These are phyloP conservation scores for Eucalyptus grandis DNA, from an alignment of 345 rosid genomes.

Conservation along the genomic window DNA sequence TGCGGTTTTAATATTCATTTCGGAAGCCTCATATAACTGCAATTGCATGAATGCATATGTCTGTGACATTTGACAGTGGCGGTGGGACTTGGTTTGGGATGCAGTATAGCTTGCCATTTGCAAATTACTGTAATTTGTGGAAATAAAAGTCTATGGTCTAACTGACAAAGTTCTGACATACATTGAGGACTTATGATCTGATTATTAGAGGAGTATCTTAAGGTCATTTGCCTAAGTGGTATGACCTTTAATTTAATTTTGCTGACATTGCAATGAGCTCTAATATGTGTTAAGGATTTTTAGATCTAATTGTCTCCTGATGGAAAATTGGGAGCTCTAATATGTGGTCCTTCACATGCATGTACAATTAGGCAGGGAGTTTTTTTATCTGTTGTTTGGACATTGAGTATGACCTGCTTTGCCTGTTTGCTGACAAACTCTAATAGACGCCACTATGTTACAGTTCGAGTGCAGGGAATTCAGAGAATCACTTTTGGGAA, in stretches of 20 bases:
- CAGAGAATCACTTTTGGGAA: conserved; percentile 89
- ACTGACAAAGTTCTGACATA: neutral
- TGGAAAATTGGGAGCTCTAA: neutral
- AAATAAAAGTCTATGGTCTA: neutral
- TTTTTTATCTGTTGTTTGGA: neutral
- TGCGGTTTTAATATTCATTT: neutral
- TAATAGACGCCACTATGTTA: conserved; percentile 1
- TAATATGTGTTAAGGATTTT: neutral
- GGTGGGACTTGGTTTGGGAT: neutral
- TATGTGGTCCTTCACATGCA: neutral
- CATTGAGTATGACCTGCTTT: neutral
- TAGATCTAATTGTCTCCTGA: neutral
- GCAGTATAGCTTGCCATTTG: neutral
- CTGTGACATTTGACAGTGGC: neutral
- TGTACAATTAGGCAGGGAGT: neutral
- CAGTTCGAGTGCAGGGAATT: conserved; percentile 96
- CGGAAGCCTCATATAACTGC: neutral
- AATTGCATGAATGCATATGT: neutral
- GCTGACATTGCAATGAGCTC: neutral
- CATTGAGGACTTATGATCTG: neutral
- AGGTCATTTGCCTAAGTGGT: neutral
- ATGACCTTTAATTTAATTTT: neutral
- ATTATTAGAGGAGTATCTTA: neutral
- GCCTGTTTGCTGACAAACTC: conserved; percentile 8
- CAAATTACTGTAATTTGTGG: neutral